Evolutionary conservation across 2,329 filamentous ascomycete species (phyloP).

Genomic region (Zasmidium cellare): DNA sequence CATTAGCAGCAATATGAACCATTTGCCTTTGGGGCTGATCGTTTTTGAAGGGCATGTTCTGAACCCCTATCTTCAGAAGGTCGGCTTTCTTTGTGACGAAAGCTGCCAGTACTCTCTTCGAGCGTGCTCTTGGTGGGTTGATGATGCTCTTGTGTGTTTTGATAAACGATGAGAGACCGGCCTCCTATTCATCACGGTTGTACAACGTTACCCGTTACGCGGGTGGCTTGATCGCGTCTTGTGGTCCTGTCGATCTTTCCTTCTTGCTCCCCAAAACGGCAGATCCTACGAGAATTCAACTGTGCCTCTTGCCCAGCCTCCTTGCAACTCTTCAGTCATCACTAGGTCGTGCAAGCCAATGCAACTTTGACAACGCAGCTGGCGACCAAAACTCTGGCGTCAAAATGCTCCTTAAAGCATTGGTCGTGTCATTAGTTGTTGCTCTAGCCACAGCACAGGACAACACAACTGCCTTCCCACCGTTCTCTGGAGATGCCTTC

Average conservation of each 20-base stretch:
- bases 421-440: background rate
- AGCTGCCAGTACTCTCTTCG: no score
- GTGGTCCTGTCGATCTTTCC: background rate
- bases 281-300: background rate
- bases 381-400: background rate
- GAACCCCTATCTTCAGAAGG: no score
- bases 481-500: constrained; percentile 26
- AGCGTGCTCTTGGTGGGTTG: no score
- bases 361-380: background rate
- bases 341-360: background rate
- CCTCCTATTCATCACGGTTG: background rate
- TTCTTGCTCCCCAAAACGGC: background rate
- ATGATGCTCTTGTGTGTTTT: no score
- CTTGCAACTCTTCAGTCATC: background rate
- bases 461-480: constrained; percentile 13
- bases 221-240: background rate
- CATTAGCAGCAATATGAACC: no score
- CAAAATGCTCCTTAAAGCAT: background rate
- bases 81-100: no score
- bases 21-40: no score
- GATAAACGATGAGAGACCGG: background rate
- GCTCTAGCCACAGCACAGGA: background rate
- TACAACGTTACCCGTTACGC: background rate
- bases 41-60: no score
- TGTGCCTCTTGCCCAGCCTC: background rate